Evolutionary conservation across 2,329 filamentous ascomycete species (phyloP).

Genomic region (Xenosphaeropsis pyriputrescens): DNA sequence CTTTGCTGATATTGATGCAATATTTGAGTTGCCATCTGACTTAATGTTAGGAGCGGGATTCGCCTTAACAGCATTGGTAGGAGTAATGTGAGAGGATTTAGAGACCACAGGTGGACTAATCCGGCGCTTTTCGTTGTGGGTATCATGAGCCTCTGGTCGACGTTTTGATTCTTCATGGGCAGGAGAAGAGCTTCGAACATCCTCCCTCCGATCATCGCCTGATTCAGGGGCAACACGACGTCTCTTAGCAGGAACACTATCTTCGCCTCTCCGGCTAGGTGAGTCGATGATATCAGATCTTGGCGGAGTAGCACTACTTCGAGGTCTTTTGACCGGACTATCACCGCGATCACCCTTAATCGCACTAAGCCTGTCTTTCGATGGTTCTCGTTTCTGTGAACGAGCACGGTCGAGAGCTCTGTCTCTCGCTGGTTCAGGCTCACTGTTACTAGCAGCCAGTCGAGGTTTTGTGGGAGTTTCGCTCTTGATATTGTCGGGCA

Average conservation of each 20-base stretch:
- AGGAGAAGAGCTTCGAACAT: not conserved
- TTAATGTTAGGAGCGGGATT: too few relatives aligned
- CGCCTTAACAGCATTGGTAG: too few relatives aligned
- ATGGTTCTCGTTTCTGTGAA: constrained; percentile 45
- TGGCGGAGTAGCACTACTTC: constrained; percentile 44
- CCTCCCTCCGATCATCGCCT: not conserved
- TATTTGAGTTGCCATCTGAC: too few relatives aligned
- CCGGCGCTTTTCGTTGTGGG: constrained; percentile 28
- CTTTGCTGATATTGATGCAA: too few relatives aligned
- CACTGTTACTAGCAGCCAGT: constrained; percentile 5
- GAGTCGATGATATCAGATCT: constrained; percentile 24
- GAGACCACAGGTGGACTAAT: too few relatives aligned
- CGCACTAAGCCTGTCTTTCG: constrained; percentile 33
- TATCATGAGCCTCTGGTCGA: not conserved
- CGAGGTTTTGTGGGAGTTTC: constrained; percentile 5
- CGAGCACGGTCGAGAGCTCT: constrained; percentile 34
- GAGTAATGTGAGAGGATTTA: too few relatives aligned
- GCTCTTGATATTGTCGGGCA: not conserved
- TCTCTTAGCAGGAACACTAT: constrained; percentile 36
- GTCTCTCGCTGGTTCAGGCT: constrained; percentile 9
- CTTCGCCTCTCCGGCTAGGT: constrained; percentile 28
- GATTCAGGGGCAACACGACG: constrained; percentile 14
- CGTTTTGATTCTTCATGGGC: not conserved
- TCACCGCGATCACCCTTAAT: constrained; percentile 37
- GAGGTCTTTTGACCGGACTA: constrained; percentile 38